Percentiles rank a stretch among this genome's conserved stretches.
phyloP scores from a whole-genome alignment of 805 yeast genomes.

The Gaillardinia entomophila region DNA sequence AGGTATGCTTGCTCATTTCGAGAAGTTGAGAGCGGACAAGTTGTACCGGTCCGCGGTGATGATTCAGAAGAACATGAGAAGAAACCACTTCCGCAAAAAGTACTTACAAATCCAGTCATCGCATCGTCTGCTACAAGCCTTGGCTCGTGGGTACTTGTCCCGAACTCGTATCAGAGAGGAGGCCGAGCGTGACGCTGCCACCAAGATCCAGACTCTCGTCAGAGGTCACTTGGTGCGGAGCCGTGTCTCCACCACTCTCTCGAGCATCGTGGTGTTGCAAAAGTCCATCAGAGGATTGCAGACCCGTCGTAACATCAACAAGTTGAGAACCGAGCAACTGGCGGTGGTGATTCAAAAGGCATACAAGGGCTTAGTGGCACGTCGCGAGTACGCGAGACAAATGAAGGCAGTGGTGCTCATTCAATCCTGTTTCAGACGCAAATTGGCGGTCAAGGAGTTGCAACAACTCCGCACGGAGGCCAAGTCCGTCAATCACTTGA shows the following conservation, averaged over 20 bases:
- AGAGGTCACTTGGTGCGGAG: constrained; percentile 51
- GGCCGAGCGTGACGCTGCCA: constrained; percentile 57
- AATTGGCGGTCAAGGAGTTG: constrained; percentile 63
- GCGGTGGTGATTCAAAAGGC: constrained; percentile 69
- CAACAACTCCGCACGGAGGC: constrained; percentile 74
- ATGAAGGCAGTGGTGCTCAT: constrained; percentile 58
- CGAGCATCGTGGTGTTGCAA: constrained; percentile 40
- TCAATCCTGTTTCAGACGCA: constrained; percentile 76
- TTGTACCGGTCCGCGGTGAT: constrained; percentile 71
- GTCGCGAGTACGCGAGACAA: constrained; percentile 42
- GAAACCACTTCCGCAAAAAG: constrained; percentile 53
- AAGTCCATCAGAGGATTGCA: constrained; percentile 45
- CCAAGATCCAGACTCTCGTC: constrained; percentile 59
- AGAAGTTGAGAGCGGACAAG: constrained; percentile 76
- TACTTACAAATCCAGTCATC: constrained; percentile 53
- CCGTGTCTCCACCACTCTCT: constrained; percentile 23
- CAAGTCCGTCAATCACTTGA: constrained; percentile 80
- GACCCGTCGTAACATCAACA: constrained; percentile 47
- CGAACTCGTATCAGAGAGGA: constrained; percentile 53
- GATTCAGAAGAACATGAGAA: constrained; percentile 80
- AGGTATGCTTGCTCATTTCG: constrained; percentile 90
- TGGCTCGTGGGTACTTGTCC: constrained; percentile 56
- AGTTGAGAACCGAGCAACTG: constrained; percentile 52
- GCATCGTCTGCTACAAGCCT: constrained; percentile 51
- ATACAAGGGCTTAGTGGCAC: constrained; percentile 64